Base-by-base conservation (phyloP, 1,139 yeast genomes). In the Candida freyschussii region DNA sequence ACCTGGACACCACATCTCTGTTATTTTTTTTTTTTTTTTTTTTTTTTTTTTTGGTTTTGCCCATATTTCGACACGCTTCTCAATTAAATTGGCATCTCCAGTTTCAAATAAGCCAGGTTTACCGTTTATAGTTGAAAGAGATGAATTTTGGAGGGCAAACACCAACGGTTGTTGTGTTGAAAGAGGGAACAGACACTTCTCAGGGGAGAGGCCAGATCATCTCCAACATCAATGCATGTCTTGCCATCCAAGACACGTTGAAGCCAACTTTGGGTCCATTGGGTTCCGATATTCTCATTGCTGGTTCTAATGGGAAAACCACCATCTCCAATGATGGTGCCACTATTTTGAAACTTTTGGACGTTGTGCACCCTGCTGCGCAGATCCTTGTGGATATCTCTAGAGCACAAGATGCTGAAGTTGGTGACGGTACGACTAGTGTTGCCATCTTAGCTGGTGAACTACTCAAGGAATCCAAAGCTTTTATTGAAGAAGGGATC, bases 311-410 rank as follows among this genome's bases (percentile, higher is more conserved):
- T 50, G 95, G 95, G 36, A 81, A 75, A 50, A 85, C 97, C 29
- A 91, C 97, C 19, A 89, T 91, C 46, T 87, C 98, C 24, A 91
- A 91, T 60, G 99, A 91, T 57, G 99, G 98, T 40, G 98, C 98
- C 32, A 93, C 99, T 3, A 91, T 91, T 48, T 69, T 91, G 59
- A 86, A 83, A 58, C 69, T 89, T 42, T 67, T 91, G 49, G 98
- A 93, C 55, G 94, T 93, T 39, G 96, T 93, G 17, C 99, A 91
- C 56, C 98, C 99, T 6, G 98, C 98, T 12, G 98, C 98, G 10
- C 83, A 84, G 57, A 81, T 91, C 58, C 66, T 91, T 47, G 98
- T 91, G 33, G 99, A 91, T 58, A 85, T 91, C 40, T 85, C 96
- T 11, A 75, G 96, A 54, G 80, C 97, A 2, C 99, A 91, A 63